Percentiles rank a stretch among this genome's conserved stretches.
Evolutionary conservation across 2,329 filamentous ascomycete species (phyloP).

Genomic region (Aphanocladium album): DNA sequence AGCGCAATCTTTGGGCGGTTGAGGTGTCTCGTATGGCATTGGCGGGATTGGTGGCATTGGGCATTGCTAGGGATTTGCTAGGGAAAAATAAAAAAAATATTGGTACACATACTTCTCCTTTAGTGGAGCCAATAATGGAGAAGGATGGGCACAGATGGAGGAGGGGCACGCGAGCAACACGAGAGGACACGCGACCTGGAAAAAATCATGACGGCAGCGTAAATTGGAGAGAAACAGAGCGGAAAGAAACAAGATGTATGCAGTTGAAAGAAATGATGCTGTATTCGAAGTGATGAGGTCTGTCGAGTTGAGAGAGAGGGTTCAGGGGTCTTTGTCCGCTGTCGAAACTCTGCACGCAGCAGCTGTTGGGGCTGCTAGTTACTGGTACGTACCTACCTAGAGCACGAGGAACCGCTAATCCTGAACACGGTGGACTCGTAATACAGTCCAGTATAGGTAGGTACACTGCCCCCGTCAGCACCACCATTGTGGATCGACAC

Average conservation of each 20-base stretch:
- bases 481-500: neutral
- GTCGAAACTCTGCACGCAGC: neutral
- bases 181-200: neutral
- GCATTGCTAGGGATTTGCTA: no score
- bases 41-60: neutral
- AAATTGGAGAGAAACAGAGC: neutral
- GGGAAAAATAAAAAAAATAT: neutral
- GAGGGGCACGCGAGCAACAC: constrained; percentile 6
- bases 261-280: neutral
- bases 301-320: neutral
- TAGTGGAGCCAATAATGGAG: neutral
- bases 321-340: neutral
- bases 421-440: no score
- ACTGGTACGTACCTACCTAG: no score
- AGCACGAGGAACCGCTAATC: no score
- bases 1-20: no score
- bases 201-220: neutral
- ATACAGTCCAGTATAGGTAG: neutral
- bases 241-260: neutral
- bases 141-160: neutral
- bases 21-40: neutral
- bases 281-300: neutral
- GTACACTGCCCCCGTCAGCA: neutral
- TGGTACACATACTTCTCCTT: neutral
- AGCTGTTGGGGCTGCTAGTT: neutral